Percentiles rank a stretch among this genome's conserved stretches.
These are phyloP conservation scores for Tanacetum coccineum DNA, from an alignment of 129 eudicot species.

Conservation along the genomic window DNA sequence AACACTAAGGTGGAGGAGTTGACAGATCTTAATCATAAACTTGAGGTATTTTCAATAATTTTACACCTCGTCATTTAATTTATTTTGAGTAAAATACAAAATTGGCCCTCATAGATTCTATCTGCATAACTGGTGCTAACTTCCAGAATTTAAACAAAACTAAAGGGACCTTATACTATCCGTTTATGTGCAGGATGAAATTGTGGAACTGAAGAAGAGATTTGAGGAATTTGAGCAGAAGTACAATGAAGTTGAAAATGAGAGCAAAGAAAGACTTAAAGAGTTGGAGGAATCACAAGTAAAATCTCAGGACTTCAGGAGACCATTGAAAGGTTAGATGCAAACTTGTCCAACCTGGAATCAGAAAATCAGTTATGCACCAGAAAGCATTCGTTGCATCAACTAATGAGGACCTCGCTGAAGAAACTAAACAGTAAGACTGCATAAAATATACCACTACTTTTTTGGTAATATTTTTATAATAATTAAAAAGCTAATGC, in stretches of 20 bases:
- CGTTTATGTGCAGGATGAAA: conserved; percentile 54
- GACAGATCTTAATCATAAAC: conserved; percentile 58
- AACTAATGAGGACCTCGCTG: conserved; percentile 57
- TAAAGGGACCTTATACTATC: conserved; percentile 9
- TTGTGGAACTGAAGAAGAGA: conserved; percentile 60
- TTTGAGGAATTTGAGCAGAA: conserved; percentile 63
- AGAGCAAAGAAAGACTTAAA: conserved; percentile 52
- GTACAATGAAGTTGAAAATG: conserved; percentile 48
- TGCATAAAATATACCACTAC: neutral
- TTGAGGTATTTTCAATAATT: conserved; percentile 50
- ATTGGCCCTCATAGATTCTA: too few species aligned
- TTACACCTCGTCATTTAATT: neutral
- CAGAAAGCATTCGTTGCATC: conserved; percentile 89
- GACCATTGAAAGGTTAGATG: conserved; percentile 76
- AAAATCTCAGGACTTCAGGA: conserved; percentile 65
- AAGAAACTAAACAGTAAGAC: conserved; percentile 79
- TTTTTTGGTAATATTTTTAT: neutral
- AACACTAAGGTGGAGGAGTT: conserved; percentile 66
- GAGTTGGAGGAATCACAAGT: conserved; percentile 74
- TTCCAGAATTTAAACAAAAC: too few species aligned
- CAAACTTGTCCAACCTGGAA: conserved; percentile 79
- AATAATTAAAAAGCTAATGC: conserved; percentile 2
- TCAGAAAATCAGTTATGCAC: conserved; percentile 95
- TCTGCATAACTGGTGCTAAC: too few species aligned
- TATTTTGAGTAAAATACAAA: neutral